Evolutionary conservation across 2,329 filamentous ascomycete species (phyloP), one percentile per base, ranked within the genome.

Genomic region (Trematosphaeria pertusa): DNA sequence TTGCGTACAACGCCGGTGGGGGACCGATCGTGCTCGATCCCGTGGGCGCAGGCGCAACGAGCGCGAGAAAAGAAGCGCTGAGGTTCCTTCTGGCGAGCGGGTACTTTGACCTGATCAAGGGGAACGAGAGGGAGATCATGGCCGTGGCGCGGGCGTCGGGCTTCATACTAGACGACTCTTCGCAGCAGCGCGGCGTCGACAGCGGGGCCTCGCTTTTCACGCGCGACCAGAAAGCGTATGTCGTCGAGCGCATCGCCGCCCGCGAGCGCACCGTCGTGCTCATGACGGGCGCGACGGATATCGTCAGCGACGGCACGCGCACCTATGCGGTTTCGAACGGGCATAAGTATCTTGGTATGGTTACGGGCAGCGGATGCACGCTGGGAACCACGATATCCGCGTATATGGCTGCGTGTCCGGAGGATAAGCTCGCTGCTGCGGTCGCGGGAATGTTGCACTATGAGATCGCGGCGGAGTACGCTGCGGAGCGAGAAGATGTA

Each of bases 81-180:
- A 83, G 84, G 48, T 80, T 80, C 2, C 82, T 97, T 28, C 79
- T 97, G 64, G 76, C 82, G 0, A 80, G 78, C 2, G 91, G 91
- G 30, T 89, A 89, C 70, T 89, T 96, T 61, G 85, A 90, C 69
- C 79, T 97, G 32, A 92, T 97, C 73, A 97, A 97, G 69, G 93
- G 93, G 37, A 97, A 97, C 72, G 90, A 95, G 67, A 85, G 87
- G 43, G 94, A 97, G 71, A 91, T 97, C 51, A 78, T 82, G 37
- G 86, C 88, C 2, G 85, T 93, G 0, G 82, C 81, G 8, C 45
- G 54, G 3, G 61, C 66, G 1, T 62, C 58, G 30, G 87, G 87
- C 32, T 77, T 81, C 33, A 73, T 67, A 18, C 70, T 66, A 1
- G 33, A 70, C 77, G 43, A 54, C 8, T 35, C 34, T 0, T 46